A percentile compares a stretch with the other conserved stretches of the same genome.
Evolutionary conservation across 1,284 basidiomycete genomes (phyloP).

Genomic region (Fistulina hepatica): DNA sequence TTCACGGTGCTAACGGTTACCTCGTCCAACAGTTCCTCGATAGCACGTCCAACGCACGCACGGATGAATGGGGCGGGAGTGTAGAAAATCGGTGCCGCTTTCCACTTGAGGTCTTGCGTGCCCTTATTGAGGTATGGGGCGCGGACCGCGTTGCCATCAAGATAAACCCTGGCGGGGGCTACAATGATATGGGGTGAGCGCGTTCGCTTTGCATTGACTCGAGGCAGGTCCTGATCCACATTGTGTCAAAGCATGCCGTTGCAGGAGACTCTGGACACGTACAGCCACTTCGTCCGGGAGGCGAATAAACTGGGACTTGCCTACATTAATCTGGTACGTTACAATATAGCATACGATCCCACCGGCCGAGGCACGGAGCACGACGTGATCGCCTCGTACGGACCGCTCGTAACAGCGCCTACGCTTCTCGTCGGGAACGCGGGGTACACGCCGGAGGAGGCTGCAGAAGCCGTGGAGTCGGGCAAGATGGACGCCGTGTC

Average conservation of each 20-base stretch:
- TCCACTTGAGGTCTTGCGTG: constrained; percentile 39
- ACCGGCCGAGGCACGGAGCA: constrained; percentile 16
- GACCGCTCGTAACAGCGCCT: too few relatives aligned
- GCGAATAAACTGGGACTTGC: constrained; percentile 28
- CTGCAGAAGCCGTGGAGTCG: constrained; percentile 14
- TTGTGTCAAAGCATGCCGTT: constrained; percentile 35
- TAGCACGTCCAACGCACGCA: constrained; percentile 40
- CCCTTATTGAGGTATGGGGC: constrained; percentile 37
- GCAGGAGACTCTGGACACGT: constrained; percentile 32
- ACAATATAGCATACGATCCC: constrained; percentile 10
- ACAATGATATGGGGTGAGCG: constrained; percentile 35
- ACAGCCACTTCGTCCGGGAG: constrained; percentile 27
- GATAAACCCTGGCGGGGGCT: constrained; percentile 34
- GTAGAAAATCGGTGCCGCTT: constrained; percentile 46
- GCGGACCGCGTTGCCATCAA: constrained; percentile 39
- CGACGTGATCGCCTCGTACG: constrained; percentile 19
- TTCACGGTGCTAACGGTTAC: constrained; percentile 39
- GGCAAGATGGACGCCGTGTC: constrained; percentile 18
- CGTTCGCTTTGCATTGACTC: background rate
- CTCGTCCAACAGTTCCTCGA: constrained; percentile 50
- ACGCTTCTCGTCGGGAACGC: constrained; percentile 18
- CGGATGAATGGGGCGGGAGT: constrained; percentile 51
- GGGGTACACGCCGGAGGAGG: constrained; percentile 17
- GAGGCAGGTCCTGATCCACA: constrained; percentile 9
- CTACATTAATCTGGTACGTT: constrained; percentile 28